Conservation (phyloP, 2,329 filamentous ascomycete species). For the Chaetomiaceae sp. region DNA sequence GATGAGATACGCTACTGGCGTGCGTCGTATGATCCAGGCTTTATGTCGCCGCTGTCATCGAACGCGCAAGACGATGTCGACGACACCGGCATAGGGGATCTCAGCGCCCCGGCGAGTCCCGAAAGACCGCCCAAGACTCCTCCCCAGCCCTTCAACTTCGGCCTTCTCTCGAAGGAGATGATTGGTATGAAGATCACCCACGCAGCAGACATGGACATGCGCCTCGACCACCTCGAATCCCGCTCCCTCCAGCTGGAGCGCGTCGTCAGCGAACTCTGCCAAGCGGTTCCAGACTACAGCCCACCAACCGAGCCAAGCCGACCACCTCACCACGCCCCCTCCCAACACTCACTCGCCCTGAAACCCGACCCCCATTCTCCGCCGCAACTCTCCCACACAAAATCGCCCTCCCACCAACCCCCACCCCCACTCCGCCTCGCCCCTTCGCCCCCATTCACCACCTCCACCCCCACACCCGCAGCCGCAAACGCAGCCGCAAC, state of each 20-base stretch:
- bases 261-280: conserved; percentile 46
- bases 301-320: conserved; percentile 29
- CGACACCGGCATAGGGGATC: conserved; percentile 27
- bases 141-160: conserved; percentile 52
- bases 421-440: no score
- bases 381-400: conserved; percentile 36
- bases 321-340: conserved; percentile 38
- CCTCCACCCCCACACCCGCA: conserved; percentile 21
- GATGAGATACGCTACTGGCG: conserved; percentile 63
- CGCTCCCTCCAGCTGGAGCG: conserved; percentile 50
- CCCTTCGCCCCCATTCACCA: conserved; percentile 33
- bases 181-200: conserved; percentile 55
- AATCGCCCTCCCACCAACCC: conserved; percentile 33
- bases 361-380: conserved; percentile 45
- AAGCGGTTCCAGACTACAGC: conserved; percentile 39
- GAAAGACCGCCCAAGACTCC: conserved; percentile 35
- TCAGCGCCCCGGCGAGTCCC: conserved; percentile 32
- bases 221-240: conserved; percentile 48
- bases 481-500: conserved; percentile 38
- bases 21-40: conserved; percentile 51
- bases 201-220: conserved; percentile 48
- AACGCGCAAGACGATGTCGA: conserved; percentile 28
- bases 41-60: conserved; percentile 49
- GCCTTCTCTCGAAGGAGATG: conserved; percentile 44
- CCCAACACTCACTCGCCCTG: conserved; percentile 32